phyloP scores from a whole-genome alignment of 306 rosid genomes.

The Prunus mume region DNA sequence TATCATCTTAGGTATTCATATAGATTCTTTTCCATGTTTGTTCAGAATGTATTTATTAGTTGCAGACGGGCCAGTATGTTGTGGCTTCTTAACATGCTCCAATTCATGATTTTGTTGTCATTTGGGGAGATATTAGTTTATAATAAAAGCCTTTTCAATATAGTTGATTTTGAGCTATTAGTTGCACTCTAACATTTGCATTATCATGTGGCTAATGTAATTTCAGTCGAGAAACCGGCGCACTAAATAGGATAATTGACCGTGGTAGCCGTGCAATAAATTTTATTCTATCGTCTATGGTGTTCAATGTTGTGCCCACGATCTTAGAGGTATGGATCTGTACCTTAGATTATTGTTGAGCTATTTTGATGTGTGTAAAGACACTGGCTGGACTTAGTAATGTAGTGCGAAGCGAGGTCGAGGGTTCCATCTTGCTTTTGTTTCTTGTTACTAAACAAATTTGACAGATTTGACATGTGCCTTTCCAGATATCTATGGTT shows the following conservation, averaged over 20 bases:
- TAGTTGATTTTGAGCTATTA: not conserved
- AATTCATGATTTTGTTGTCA: not conserved
- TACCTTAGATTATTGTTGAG: conserved; percentile 21
- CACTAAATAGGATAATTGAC: conserved; percentile 84
- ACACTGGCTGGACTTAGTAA: conserved; percentile 16
- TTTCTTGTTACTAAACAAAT: conserved; percentile 36
- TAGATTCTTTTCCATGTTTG: not conserved
- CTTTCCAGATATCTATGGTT: conserved; percentile 94
- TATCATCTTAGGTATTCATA: conserved; percentile 82
- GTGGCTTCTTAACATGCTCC: not conserved
- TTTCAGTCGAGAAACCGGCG: conserved; percentile 97
- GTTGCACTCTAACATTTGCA: conserved; percentile 3
- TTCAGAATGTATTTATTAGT: not conserved
- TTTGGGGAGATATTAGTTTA: not conserved
- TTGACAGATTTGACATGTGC: conserved; percentile 59
- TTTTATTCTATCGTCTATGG: conserved; percentile 94
- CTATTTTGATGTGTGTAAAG: conserved; percentile 5
- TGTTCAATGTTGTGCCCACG: conserved; percentile 93
- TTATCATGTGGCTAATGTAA: conserved; percentile 14
- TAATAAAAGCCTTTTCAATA: not conserved
- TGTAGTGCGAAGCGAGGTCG: not conserved
- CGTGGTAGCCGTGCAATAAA: conserved; percentile 98
- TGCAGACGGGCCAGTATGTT: not conserved
- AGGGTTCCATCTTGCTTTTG: conserved; percentile 27
- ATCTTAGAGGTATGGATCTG: conserved; percentile 74